Evolutionary conservation across 768 basidiomycete genomes (phyloP), one percentile per base, ranked within the genome.

Genomic region (Suillus sp.): DNA sequence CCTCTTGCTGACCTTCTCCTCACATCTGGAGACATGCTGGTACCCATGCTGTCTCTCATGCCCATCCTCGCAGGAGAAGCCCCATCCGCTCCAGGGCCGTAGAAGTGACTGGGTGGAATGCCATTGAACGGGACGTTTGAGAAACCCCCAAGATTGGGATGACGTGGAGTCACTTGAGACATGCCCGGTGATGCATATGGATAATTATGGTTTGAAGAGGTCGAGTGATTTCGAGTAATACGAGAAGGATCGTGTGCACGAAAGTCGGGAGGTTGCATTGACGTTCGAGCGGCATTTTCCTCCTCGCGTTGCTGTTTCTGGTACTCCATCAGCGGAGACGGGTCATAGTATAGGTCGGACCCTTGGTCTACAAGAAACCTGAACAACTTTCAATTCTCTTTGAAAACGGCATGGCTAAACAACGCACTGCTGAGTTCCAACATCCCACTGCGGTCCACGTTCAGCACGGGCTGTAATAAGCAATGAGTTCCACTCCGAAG

Each of bases 401-500:
- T 32, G 40, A 18, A 59, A 4, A 10, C 1, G 27, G 40, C 14
- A 25, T 34, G 22, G 48, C 6, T 25, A 53, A 38, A 34, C 37
- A 55, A 82, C 90, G 68, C 68, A 93, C 92, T 90, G 88, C 72
- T 94, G 92, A 16, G 92, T 92, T 20, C 90, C 90, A 43, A 93
- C 80, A 72, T 94, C 92, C 92, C 92, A 94, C 69, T 93, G 92
- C 4, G 92, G 92, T 0, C 92, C 92, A 64, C 92, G 81, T 63
- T 90, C 86, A 9, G 92, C 92, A 42, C 92, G 84, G 3, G 92
- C 92, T 32, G 87, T 89, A 64, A 86, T 83, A 53, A 94, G 79
- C 60, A 92, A 68, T 0, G 92, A 93, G 68, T 94, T 94, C 92
- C 92, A 93, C 67, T 92, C 90, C 11, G 90, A 92, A 11, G 92